Percentiles rank a stretch among this genome's conserved stretches.
Conservation (phyloP, 2,329 filamentous ascomycete genomes). For the Alternaria gaisen region DNA sequence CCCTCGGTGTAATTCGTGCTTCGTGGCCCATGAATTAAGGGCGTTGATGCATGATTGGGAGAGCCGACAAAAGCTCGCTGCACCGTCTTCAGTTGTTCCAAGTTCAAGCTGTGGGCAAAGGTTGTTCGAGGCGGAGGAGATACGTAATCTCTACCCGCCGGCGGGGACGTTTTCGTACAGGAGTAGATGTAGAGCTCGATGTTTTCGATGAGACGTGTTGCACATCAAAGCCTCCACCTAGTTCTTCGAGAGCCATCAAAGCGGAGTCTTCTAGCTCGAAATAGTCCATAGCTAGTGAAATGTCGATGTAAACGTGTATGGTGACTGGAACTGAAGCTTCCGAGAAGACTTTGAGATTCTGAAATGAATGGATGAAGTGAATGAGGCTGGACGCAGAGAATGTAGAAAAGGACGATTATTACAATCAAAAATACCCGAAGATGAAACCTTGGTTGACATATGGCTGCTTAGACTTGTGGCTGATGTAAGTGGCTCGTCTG, state of each 20-base stretch:
- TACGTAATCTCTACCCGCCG: conserved; percentile 7
- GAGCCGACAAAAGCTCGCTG: conserved; percentile 10
- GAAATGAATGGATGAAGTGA: background rate
- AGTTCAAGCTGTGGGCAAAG: conserved; percentile 3
- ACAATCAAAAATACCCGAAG: background rate
- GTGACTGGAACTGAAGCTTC: background rate
- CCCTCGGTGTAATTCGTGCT: background rate
- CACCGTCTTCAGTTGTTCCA: conserved; percentile 12
- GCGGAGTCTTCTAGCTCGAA: conserved; percentile 19
- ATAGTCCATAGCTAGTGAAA: background rate
- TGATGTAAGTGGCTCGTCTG: background rate
- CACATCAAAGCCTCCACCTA: conserved; percentile 6
- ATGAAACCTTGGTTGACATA: background rate
- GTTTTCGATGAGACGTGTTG: background rate
- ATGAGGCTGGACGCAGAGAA: background rate
- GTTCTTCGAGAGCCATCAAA: conserved; percentile 4
- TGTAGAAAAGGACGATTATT: too few species aligned
- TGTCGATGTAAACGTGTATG: too few species aligned
- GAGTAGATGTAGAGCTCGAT: background rate
- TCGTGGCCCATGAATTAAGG: background rate
- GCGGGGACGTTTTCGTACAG: background rate
- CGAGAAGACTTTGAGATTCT: background rate
- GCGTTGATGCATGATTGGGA: background rate
- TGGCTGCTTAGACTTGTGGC: background rate
- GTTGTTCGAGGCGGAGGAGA: conserved; percentile 10